These are phyloP conservation scores for Aegilops speltoides DNA, from an alignment of 176 grass and related monocot genomes.

Conservation along the genomic window DNA sequence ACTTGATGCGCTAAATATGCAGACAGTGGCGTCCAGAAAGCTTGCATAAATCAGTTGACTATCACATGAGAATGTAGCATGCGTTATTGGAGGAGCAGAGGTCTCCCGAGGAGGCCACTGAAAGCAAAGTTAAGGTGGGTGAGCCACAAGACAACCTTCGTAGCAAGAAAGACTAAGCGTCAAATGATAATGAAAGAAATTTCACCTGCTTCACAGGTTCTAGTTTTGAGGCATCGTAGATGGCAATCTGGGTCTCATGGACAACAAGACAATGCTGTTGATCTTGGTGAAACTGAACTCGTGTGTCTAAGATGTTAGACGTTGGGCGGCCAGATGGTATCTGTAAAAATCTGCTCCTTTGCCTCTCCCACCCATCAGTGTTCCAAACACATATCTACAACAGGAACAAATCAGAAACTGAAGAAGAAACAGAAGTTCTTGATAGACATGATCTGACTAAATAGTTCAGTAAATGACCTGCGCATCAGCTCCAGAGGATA, in stretches of 20 bases:
- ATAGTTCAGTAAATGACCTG: constrained; percentile 67
- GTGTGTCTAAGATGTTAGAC: constrained; percentile 79
- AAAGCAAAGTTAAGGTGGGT: constrained; percentile 26
- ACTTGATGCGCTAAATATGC: constrained; percentile 82
- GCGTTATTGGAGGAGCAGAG: constrained; percentile 77
- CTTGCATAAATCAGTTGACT: constrained; percentile 97
- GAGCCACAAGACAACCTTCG: constrained; percentile 26
- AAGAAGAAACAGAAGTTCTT: constrained; percentile 16
- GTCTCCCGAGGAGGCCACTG: constrained; percentile 88
- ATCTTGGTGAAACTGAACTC: constrained; percentile 98
- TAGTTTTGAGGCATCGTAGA: constrained; percentile 88
- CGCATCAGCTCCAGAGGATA: constrained; percentile 95
- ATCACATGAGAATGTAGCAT: constrained; percentile 96
- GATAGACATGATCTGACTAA: not conserved
- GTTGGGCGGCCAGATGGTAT: constrained; percentile 60
- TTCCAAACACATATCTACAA: constrained; percentile 91
- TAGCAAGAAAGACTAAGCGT: not conserved
- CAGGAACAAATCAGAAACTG: constrained; percentile 5
- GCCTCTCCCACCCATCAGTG: constrained; percentile 96
- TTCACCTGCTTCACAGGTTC: constrained; percentile 78
- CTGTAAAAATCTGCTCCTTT: constrained; percentile 77
- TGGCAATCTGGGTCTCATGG: constrained; percentile 96
- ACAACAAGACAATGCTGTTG: constrained; percentile 93
- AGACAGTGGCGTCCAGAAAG: constrained; percentile 80
- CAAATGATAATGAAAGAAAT: not conserved